These are phyloP conservation scores for Neofusicoccum laricinum DNA, from an alignment of 2,329 filamentous ascomycete genomes.

Conservation along the genomic window DNA sequence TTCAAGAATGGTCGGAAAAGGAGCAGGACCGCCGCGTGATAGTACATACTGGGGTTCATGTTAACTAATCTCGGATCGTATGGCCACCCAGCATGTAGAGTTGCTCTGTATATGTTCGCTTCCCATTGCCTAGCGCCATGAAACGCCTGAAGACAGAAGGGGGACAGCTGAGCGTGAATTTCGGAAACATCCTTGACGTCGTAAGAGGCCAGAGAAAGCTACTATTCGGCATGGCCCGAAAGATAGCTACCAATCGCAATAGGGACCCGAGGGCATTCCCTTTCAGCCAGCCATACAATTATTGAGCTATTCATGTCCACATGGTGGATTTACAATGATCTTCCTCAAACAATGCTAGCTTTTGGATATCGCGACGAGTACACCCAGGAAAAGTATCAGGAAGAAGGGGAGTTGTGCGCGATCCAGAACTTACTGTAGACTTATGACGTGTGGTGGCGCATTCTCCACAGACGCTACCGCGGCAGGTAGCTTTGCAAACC, in stretches of 20 bases:
- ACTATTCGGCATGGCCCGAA: too few species aligned
- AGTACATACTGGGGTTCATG: constrained; percentile 19
- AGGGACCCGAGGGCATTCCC: too few species aligned
- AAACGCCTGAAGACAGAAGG: too few species aligned
- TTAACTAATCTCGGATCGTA: background rate
- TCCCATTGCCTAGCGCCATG: background rate
- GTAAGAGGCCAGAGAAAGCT: too few species aligned
- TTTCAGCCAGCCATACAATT: too few species aligned
- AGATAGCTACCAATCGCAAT: too few species aligned
- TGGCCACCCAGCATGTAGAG: background rate
- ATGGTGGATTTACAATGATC: too few species aligned
- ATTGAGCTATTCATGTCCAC: too few species aligned
- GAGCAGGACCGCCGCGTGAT: constrained; percentile 22
- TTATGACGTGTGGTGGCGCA: constrained; percentile 21
- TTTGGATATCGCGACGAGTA: background rate
- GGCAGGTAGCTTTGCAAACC: constrained; percentile 17
- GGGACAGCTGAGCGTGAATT: too few species aligned
- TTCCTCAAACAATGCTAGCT: too few species aligned
- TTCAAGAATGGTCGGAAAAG: constrained; percentile 24
- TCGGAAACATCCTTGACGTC: too few species aligned
- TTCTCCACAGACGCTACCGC: constrained; percentile 16
- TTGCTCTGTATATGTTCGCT: background rate
- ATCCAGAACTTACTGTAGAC: constrained; percentile 20
- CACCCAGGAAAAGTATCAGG: background rate
- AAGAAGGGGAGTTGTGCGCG: background rate